phyloP scores from a whole-genome alignment of 768 basidiomycete species.

The Auricularia sp. region DNA sequence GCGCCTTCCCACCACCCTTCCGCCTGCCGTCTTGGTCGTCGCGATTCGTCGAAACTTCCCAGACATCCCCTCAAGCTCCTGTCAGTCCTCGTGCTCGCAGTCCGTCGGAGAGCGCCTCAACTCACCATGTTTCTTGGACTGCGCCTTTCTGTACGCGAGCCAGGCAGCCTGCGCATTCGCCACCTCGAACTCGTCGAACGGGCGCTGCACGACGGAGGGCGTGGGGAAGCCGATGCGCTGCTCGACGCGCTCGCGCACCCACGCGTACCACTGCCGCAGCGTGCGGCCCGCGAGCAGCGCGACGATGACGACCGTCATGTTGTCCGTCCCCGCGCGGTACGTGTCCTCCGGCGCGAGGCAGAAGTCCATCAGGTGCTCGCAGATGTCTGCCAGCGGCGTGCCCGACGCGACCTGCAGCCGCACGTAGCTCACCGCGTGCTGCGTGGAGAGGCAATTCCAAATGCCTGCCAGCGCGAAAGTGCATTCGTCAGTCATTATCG shows the following conservation, averaged over 20 bases:
- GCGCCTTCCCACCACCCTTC: too few species aligned
- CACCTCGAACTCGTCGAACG: neutral
- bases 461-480: slow-evolving; percentile 24
- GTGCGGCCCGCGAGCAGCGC: slow-evolving; percentile 31
- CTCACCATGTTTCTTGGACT: neutral
- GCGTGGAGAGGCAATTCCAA: slow-evolving; percentile 39
- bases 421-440: slow-evolving; percentile 35
- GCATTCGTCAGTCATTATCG: neutral
- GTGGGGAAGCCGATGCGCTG: slow-evolving; percentile 30
- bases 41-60: too few species aligned
- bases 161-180: neutral
- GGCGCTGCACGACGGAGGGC: slow-evolving; percentile 25
- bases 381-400: slow-evolving; percentile 29
- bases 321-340: slow-evolving; percentile 34
- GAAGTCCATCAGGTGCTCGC: slow-evolving; percentile 34
- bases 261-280: slow-evolving; percentile 33
- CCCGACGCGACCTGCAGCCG: slow-evolving; percentile 29
- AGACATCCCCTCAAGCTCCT: too few species aligned
- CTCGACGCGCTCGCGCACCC: slow-evolving; percentile 34
- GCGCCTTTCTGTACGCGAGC: neutral
- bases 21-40: too few species aligned
- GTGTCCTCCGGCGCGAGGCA: slow-evolving; percentile 38
- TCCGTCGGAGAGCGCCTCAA: too few species aligned
- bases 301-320: slow-evolving; percentile 40
- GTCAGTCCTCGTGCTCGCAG: too few species aligned